A percentile compares a stretch with the other conserved stretches of the same genome.
These are phyloP conservation scores for Populus pruinosa DNA, from an alignment of 345 rosid species.

Conservation along the genomic window DNA sequence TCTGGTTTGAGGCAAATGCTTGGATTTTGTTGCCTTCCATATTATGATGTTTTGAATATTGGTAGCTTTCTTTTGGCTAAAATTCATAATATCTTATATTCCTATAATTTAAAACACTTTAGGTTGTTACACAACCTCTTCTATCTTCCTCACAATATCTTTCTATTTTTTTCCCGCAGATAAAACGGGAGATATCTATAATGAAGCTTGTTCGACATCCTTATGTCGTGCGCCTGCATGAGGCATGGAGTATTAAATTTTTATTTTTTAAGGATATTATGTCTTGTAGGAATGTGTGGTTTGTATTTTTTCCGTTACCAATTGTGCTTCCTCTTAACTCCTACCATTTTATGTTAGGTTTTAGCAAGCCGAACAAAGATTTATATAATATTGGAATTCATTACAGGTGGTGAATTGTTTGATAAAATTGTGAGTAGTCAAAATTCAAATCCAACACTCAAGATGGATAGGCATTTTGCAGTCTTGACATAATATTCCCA, in stretches of 20 bases:
- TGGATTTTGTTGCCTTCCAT: not conserved
- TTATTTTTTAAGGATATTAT: not conserved
- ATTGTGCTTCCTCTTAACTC: conserved; percentile 12
- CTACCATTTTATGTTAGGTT: conserved; percentile 42
- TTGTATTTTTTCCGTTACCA: not conserved
- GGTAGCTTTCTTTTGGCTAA: not conserved
- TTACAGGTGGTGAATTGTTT: conserved; percentile 95
- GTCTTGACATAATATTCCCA: not conserved
- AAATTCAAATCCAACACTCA: conserved; percentile 4
- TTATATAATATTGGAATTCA: conserved; percentile 90
- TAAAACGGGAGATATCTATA: conserved; percentile 93
- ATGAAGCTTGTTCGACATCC: conserved; percentile 99
- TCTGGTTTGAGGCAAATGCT: not conserved
- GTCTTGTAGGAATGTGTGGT: not conserved
- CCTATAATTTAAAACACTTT: not conserved
- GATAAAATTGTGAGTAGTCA: conserved; percentile 83
- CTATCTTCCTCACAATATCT: not conserved
- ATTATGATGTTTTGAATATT: not conserved
- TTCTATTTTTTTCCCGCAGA: conserved; percentile 40
- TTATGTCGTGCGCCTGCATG: conserved; percentile 79
- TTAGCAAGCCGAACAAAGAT: conserved; percentile 89
- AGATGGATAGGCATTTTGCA: not conserved
- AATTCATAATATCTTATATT: not conserved
- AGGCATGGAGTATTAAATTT: conserved; percentile 40
- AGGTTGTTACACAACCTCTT: not conserved